Evolutionary conservation across 352 stramenopile genomes (phyloP).

Genomic region (Elongisporangium anandrum): DNA sequence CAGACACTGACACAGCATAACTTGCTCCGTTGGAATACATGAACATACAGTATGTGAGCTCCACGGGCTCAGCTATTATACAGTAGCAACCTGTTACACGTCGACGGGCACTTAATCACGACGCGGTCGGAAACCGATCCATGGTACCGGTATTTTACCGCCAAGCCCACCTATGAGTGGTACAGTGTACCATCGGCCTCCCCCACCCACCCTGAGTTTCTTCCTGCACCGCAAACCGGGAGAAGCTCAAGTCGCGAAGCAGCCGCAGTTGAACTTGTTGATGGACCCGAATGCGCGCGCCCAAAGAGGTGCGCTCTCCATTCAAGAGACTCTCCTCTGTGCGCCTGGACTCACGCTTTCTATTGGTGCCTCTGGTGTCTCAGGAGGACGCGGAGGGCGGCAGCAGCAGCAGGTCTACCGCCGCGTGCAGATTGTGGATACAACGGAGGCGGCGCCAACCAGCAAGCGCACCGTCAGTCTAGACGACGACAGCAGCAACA

Average conservation of each 20-base stretch:
- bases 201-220: not conserved
- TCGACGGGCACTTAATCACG: no score
- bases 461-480: slow-evolving; percentile 8
- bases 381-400: not conserved
- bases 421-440: slow-evolving; percentile 17
- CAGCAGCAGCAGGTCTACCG: not conserved
- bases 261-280: not conserved
- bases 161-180: not conserved
- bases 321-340: not conserved
- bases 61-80: no score
- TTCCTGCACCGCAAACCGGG: not conserved
- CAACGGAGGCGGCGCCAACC: slow-evolving; percentile 2
- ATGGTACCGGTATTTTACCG: no score
- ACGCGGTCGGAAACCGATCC: no score
- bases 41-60: no score
- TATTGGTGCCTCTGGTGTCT: not conserved
- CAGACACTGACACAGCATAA: no score
- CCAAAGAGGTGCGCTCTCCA: not conserved
- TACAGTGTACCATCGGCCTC: not conserved
- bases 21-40: no score
- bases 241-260: not conserved
- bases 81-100: no score
- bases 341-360: not conserved
- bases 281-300: not conserved
- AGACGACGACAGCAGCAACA: not conserved